Percentiles rank a stretch among this genome's conserved stretches.
phyloP scores from a whole-genome alignment of 2,329 filamentous ascomycete species.

The Fusarium sp. region DNA sequence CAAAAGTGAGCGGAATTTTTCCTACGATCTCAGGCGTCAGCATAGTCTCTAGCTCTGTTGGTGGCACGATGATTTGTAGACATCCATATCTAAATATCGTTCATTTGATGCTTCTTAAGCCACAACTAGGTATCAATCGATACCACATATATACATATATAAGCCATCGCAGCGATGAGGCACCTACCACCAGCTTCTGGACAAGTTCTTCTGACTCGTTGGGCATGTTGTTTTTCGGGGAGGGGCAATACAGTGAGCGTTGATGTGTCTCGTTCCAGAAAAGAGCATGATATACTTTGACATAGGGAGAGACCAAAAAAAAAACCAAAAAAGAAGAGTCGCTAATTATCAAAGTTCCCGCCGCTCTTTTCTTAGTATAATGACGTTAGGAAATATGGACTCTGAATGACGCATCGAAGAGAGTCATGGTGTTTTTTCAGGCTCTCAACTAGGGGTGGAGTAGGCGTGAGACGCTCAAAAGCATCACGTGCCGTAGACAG shows the following conservation, averaged over 20 bases:
- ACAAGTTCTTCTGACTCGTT: constrained; percentile 40
- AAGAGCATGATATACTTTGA: constrained; percentile 38
- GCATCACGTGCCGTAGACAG: constrained; percentile 28
- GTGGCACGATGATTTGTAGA: not conserved
- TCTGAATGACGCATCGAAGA: constrained; percentile 34
- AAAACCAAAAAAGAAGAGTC: not conserved
- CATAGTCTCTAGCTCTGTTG: not conserved
- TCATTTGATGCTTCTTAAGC: constrained; percentile 5
- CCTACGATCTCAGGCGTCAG: constrained; percentile 56
- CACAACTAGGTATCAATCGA: constrained; percentile 1
- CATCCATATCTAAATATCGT: constrained; percentile 5
- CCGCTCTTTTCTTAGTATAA: constrained; percentile 4
- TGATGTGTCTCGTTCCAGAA: constrained; percentile 26
- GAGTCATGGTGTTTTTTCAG: constrained; percentile 35
- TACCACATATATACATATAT: not conserved
- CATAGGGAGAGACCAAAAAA: not conserved
- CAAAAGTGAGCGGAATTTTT: constrained; percentile 78
- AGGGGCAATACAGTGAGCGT: constrained; percentile 25
- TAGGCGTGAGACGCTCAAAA: constrained; percentile 10
- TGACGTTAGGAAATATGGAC: constrained; percentile 14
- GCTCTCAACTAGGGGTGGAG: constrained; percentile 23
- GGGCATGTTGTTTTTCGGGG: constrained; percentile 38
- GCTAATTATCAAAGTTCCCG: not conserved
- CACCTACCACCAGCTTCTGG: constrained; percentile 49
- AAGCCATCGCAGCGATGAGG: not conserved